These are phyloP conservation scores for Candolleomyces efflorescens DNA, from an alignment of 768 basidiomycete genomes.

Conservation along the genomic window DNA sequence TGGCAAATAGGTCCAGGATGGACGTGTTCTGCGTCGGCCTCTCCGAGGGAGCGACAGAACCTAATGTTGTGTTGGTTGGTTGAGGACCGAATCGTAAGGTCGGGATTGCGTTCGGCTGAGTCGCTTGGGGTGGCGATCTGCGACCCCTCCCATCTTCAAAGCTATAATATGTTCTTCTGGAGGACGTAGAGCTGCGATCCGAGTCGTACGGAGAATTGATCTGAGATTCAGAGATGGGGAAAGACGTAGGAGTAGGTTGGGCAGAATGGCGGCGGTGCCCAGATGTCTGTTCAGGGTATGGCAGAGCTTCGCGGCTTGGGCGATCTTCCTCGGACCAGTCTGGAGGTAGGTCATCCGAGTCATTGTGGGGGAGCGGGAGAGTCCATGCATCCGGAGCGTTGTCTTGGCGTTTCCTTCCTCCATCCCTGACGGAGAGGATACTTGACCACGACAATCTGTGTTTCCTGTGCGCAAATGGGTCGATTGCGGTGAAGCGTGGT, in stretches of 20 bases:
- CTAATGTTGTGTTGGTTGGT: not conserved
- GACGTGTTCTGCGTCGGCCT: not conserved
- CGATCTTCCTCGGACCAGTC: not conserved
- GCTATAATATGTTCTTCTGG: not conserved
- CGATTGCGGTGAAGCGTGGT: not conserved
- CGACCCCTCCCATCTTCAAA: not conserved
- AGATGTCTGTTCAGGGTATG: not conserved
- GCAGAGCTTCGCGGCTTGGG: not conserved
- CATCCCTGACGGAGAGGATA: not conserved
- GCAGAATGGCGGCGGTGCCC: not conserved
- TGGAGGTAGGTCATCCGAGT: not conserved
- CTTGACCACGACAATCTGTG: constrained; percentile 1
- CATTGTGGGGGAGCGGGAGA: not conserved
- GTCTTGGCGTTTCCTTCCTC: not conserved
- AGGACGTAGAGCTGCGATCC: not conserved
- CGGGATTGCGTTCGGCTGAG: not conserved
- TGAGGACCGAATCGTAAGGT: not conserved
- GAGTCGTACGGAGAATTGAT: not conserved
- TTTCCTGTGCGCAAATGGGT: not conserved
- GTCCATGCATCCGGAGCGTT: not conserved
- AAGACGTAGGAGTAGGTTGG: not conserved
- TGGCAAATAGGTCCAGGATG: not conserved
- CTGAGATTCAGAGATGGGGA: not conserved
- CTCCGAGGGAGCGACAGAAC: not conserved
- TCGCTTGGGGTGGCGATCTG: not conserved